Percentiles rank a stretch among this genome's conserved stretches.
These are phyloP conservation scores for Plenodomus tracheiphilus DNA, from an alignment of 2,329 filamentous ascomycete species.

Conservation along the genomic window DNA sequence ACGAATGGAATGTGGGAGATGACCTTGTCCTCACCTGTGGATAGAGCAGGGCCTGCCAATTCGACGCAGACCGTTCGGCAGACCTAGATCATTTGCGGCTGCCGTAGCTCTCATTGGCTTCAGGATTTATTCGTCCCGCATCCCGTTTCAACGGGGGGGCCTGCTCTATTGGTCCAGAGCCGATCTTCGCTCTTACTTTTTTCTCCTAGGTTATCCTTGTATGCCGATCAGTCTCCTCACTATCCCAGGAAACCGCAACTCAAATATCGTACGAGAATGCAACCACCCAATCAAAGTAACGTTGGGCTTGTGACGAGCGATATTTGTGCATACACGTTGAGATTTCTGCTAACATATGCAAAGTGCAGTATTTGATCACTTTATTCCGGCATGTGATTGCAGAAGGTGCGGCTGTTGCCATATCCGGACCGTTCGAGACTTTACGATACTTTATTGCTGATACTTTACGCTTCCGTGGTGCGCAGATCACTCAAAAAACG, in stretches of 20 bases:
- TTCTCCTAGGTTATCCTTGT: slow-evolving; percentile 7
- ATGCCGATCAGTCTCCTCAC: slow-evolving; percentile 12
- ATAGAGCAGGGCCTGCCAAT: too few relatives aligned
- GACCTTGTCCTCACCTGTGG: too few relatives aligned
- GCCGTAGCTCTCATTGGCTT: background rate
- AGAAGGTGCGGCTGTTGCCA: background rate
- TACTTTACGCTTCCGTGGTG: too few relatives aligned
- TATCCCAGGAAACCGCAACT: slow-evolving; percentile 12
- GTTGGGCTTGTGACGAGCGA: background rate
- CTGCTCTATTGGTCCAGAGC: background rate
- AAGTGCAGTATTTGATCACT: background rate
- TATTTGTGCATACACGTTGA: background rate
- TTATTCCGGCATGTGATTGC: background rate
- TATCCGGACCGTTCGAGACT: background rate
- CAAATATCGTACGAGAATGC: slow-evolving; percentile 7
- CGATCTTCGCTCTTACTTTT: background rate
- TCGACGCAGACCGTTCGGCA: too few relatives aligned
- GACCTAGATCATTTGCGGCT: too few relatives aligned
- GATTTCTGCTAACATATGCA: background rate
- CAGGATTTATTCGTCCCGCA: background rate
- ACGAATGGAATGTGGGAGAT: too few relatives aligned
- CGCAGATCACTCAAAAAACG: background rate
- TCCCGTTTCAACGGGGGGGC: background rate
- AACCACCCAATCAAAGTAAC: background rate
- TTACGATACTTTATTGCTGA: background rate